Evolutionary conservation across 345 rosid species (phyloP), one percentile per base, ranked within the genome.

Genomic region (Limnanthes douglasii): DNA sequence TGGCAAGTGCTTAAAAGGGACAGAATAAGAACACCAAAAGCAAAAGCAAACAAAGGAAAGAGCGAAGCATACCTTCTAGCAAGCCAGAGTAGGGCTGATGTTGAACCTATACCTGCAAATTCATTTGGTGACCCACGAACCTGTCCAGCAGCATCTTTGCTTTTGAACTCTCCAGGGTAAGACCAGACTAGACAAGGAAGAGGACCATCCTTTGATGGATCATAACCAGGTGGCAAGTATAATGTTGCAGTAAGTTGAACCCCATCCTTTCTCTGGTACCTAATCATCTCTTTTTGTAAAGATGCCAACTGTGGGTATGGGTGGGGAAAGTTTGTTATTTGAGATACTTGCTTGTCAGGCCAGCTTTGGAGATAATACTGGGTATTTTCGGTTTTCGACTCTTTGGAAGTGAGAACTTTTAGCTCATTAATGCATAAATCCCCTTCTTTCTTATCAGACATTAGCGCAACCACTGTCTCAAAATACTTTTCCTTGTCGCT

Each of bases 61-160:
- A 29, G 22, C n/a, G 40, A 22, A 15, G 18, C 61, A 28, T 72
- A 65, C 98, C 96, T 75, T 66, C 98, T 77, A 49, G 98, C 88
- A 47, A 90, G 78, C 94, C 93, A 90, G 46, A 90, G 94, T 55
- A 90, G 96, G 50, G 88, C 71, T 33, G 94, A 90, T 45, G 96
- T 80, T 5, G 98, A 57, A 41, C 96, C 98, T 50, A 90, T 90
- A 68, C 85, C 88, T 10, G 96, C 53, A 67, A 90, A 90, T 58
- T 75, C 88, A 73, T 84, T 90, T 54, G 98, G 98, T 58, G 98
- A 90, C 64, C 98, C 94, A 37, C 98, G 96, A 46, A 90, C 94
- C 71, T 90, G 98, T 39, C 98, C 66, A 28, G 98, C 98, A 57
- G 98, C 96, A 60, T 84, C 95, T 77, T 84, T 90, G 75, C 93